Evolutionary conservation across 257 asterid species (phyloP).

Genomic region (Solanum virginianum): DNA sequence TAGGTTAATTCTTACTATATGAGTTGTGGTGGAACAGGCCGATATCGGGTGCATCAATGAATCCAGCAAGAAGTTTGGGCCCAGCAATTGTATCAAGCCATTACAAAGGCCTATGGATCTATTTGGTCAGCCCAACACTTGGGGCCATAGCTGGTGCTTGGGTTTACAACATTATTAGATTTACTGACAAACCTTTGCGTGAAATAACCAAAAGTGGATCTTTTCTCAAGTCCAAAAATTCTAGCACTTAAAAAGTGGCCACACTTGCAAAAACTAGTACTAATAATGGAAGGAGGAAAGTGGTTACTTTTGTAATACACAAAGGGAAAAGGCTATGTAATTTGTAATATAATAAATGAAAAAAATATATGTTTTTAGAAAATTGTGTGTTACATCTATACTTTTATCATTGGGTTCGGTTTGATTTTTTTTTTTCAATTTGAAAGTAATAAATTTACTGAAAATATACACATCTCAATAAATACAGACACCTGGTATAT

Average conservation of each 20-base stretch:
- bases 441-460: no score
- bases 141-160: conserved; percentile 81
- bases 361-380: background rate
- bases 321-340: background rate
- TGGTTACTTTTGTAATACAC: background rate
- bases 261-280: background rate
- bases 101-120: conserved; percentile 56
- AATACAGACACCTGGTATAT: no score
- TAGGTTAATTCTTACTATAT: background rate
- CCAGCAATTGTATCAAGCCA: conserved; percentile 64
- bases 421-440: no score
- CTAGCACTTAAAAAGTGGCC: background rate
- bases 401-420: no score
- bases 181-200: conserved; percentile 63
- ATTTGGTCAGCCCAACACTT: conserved; percentile 53
- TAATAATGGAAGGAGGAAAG: background rate
- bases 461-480: no score
- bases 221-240: conserved; percentile 24
- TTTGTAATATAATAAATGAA: background rate
- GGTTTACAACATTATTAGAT: conserved; percentile 69
- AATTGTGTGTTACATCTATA: background rate
- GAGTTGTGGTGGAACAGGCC: conserved; percentile 31
- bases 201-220: conserved; percentile 62
- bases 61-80: conserved; percentile 87
- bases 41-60: conserved; percentile 92